phyloP scores from a whole-genome alignment of 2,329 filamentous ascomycete genomes.

The Thelonectria rubi region DNA sequence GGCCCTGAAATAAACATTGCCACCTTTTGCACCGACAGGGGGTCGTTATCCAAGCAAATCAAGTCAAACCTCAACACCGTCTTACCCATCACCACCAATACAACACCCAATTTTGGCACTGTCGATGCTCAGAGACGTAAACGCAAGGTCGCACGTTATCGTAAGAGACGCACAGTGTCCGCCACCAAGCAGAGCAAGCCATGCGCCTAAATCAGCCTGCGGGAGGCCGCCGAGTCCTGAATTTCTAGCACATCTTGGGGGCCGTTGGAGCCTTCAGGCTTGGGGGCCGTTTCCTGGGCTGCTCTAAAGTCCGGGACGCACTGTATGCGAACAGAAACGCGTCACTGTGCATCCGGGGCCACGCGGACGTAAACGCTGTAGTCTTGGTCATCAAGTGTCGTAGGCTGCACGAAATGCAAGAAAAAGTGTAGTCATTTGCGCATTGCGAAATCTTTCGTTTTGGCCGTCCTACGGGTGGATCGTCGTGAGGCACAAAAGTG shows the following conservation, averaged over 20 bases:
- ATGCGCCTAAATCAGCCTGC: conserved; percentile 7
- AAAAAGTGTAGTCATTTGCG: neutral
- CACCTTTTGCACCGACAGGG: conserved; percentile 14
- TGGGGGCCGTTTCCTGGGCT: conserved; percentile 12
- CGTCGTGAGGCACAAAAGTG: neutral
- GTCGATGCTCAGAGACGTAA: neutral
- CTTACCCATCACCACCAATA: conserved; percentile 5
- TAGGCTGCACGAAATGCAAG: neutral
- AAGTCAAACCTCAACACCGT: conserved; percentile 23
- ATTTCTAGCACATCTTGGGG: conserved; percentile 14
- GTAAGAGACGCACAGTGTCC: conserved; percentile 1
- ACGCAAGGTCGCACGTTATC: neutral
- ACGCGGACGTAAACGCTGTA: neutral
- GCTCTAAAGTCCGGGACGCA: neutral
- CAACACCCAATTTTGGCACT: neutral
- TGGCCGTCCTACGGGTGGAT: conserved; percentile 6
- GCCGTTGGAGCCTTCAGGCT: neutral
- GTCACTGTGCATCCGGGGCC: neutral
- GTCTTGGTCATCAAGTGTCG: conserved; percentile 10
- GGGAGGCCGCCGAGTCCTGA: conserved; percentile 22
- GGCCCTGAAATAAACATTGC: conserved; percentile 18
- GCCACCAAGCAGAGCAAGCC: neutral
- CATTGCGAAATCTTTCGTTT: conserved; percentile 12
- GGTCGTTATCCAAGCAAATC: conserved; percentile 3
- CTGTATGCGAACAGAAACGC: neutral